Conservation (phyloP, 768 basidiomycete species). For the Pleurotus ostreatus region DNA sequence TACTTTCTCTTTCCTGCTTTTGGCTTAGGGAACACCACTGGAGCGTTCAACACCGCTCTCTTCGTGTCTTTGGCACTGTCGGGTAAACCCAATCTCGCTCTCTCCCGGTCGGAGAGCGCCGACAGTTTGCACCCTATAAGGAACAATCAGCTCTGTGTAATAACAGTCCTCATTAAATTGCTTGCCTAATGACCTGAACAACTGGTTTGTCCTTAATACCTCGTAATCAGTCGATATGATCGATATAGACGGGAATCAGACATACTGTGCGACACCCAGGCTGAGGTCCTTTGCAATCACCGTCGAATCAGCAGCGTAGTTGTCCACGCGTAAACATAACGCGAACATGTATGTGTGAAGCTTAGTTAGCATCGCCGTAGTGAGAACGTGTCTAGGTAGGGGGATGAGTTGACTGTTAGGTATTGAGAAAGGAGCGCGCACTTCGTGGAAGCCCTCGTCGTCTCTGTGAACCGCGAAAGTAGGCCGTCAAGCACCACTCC, state of each 20-base stretch:
- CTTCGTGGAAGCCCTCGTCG: constrained; percentile 60
- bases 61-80: constrained; percentile 59
- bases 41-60: constrained; percentile 69
- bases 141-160: constrained; percentile 1
- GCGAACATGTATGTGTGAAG: constrained; percentile 79
- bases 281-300: constrained; percentile 72
- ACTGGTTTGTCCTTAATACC: constrained; percentile 40
- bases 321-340: constrained; percentile 75
- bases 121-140: constrained; percentile 67
- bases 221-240: constrained; percentile 1
- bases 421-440: constrained; percentile 26
- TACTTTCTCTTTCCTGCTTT: constrained; percentile 30
- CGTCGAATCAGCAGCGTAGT: constrained; percentile 66
- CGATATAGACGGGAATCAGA: constrained; percentile 9
- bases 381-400: constrained; percentile 42
- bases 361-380: constrained; percentile 65
- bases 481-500: constrained; percentile 68
- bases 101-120: constrained; percentile 53
- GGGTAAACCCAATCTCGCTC: constrained; percentile 65
- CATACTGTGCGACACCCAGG: constrained; percentile 63
- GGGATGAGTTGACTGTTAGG: background rate
- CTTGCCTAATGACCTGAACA: constrained; percentile 75
- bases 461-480: constrained; percentile 78
- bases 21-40: constrained; percentile 79
- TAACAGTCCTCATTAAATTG: constrained; percentile 2